These are phyloP conservation scores for Cryptococcus sp. DNA, from an alignment of 1,284 basidiomycete genomes.

Conservation along the genomic window DNA sequence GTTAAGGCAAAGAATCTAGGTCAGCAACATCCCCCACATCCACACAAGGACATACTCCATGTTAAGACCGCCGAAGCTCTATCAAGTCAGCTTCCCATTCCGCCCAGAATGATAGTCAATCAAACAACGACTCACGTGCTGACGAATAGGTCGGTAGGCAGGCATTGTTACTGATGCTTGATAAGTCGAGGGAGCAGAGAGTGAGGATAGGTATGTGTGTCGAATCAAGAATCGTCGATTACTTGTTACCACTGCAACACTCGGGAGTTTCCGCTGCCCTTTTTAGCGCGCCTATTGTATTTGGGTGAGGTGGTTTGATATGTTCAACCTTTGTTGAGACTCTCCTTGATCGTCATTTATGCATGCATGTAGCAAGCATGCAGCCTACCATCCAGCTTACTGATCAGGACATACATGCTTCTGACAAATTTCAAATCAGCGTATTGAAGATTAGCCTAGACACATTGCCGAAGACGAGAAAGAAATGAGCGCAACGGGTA, in stretches of 20 bases:
- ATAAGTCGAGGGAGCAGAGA: background rate
- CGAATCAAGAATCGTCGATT: background rate
- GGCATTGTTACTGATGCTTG: constrained; percentile 13
- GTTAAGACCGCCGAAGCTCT: constrained; percentile 33
- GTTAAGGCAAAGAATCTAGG: background rate
- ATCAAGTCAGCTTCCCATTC: constrained; percentile 2
- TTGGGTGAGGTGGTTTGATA: background rate
- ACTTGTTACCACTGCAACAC: background rate
- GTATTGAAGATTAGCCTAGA: no score
- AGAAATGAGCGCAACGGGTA: no score
- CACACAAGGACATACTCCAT: constrained; percentile 25
- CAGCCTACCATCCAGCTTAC: no score
- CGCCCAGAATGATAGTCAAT: background rate
- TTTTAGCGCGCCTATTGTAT: background rate
- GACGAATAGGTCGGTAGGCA: constrained; percentile 14
- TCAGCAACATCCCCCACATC: background rate
- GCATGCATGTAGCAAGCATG: background rate
- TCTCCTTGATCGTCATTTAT: background rate
- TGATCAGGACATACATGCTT: no score
- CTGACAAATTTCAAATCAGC: no score
- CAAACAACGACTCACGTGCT: constrained; percentile 10
- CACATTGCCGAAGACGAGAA: no score
- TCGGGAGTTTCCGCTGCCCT: background rate
- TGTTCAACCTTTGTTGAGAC: background rate
- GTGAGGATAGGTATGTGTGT: background rate